Evolutionary conservation across 306 rosid genomes (phyloP), one percentile per base, ranked within the genome.

Genomic region (Betula pendula): DNA sequence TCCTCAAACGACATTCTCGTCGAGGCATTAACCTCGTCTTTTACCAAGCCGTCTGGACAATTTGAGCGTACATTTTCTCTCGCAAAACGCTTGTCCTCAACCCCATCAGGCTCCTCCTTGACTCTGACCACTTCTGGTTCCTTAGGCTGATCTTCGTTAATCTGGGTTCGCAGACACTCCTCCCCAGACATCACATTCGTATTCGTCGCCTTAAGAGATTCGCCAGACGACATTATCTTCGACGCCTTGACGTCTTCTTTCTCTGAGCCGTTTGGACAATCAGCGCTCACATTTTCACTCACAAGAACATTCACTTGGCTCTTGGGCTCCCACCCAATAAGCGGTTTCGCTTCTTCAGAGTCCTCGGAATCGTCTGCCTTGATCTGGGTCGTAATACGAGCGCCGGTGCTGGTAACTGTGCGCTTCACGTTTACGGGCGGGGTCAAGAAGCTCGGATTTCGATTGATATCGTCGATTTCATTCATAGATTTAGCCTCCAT

Each of bases 331-430:
- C 4, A 14, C 8, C 29, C 68, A 27, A 25, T 15, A 4, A 35
- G 8, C 19, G 47, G 40, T 42, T 65, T 45, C 3, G 2, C 77
- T 44, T 68, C 56, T 14, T 66, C 81, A 6, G n/a, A 33, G 22
- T 50, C 85, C 42, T 69, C 73, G 5, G 56, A 15, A 4, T 20
- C 73, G 2, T 72, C 55, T 40, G 68, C 68, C 35, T 62, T 67
- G 3, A 80, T 31, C 38, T 58, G 68, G 1, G 93, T 79, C 0
- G 79, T 65, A 47, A 90, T 81, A 51, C 93, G 93, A 42, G 80
- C 80, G 3, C 94, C 91, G 5, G 81, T 87, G 69, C 88, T 84
- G 5, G 92, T 88, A 50, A 70, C 53, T 35, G 84, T 70, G 58
- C 84, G 87, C 22, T 82, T 79, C 11, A 92, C 86, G 1, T 77